Evolutionary conservation across 1,284 basidiomycete species (phyloP), one percentile per base, ranked within the genome.

Genomic region (Melampsora americana): DNA sequence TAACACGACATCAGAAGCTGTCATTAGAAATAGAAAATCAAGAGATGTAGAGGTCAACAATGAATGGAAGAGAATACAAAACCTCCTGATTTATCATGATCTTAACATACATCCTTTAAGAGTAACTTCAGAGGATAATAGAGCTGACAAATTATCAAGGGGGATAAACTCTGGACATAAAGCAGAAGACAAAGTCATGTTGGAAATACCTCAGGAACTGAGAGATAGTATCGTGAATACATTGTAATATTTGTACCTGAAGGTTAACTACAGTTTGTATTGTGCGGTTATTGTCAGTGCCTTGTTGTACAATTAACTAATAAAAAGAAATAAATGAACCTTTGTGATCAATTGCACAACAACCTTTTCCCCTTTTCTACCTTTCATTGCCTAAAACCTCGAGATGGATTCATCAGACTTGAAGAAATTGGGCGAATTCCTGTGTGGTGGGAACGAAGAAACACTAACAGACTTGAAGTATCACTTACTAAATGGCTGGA

Each of bases 31-130:
- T 12, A 35, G 32, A 23, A 69, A 69, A 69, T 69, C 68, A 12
- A 42, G 39, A 35, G 50, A 56, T 26, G 5, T 12, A 14, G 32
- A 9, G 9, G 53, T 69, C 0, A 69, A 69, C 18, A 14, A 35
- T 9, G 53, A 69, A 28, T 69, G 68, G 68, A 69, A 69, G 26
- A 18, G 5, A 3, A 69, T 69, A 1, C 32, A 69, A 18, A 12
- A n/a, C 1, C 3, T 69, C 12, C n/a, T 61, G 20, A 44, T 69
- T 1, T 6, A 44, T 2, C 5, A 69, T 26, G 18, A 69, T 6
- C 1, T 69, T 1, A 50, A 60, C n/a, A 1, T 69, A 6, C 12
- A 28, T 4, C 23, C 48, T 1, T 59, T 28, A 48, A 56, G 67
- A 18, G 67, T 69, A 5, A 56, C 18, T 2, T 59, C 67, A 9